These are phyloP conservation scores for Thyridium curvatum DNA, from an alignment of 2,329 filamentous ascomycete species.

Conservation along the genomic window DNA sequence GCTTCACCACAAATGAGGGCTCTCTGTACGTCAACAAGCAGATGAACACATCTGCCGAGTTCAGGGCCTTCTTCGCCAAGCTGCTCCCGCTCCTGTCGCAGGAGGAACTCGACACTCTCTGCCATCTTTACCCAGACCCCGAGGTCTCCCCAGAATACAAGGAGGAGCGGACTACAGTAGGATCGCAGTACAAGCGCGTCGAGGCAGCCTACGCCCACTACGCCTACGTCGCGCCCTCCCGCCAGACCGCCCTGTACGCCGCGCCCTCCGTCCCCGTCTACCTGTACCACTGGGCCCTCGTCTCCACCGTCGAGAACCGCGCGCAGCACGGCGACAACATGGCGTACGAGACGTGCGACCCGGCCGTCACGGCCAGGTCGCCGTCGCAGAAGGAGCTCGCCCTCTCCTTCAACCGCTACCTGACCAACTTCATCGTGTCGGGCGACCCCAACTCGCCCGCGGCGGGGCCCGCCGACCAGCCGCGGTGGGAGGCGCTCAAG, in stretches of 20 bases:
- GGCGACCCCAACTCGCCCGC: constrained; percentile 35
- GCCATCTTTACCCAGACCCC: constrained; percentile 33
- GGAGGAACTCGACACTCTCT: constrained; percentile 24
- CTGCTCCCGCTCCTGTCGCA: constrained; percentile 29
- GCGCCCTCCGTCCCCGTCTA: constrained; percentile 34
- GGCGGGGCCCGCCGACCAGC: constrained; percentile 19
- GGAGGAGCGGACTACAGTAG: constrained; percentile 32
- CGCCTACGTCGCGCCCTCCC: constrained; percentile 44
- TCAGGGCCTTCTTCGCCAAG: constrained; percentile 28
- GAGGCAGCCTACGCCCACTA: constrained; percentile 50
- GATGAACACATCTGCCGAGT: constrained; percentile 24
- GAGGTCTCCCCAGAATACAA: constrained; percentile 21
- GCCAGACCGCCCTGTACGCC: constrained; percentile 39
- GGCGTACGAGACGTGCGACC: constrained; percentile 37
- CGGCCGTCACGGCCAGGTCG: constrained; percentile 24
- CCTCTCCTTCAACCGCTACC: constrained; percentile 35
- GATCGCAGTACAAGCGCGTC: constrained; percentile 45
- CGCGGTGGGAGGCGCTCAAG: constrained; percentile 27
- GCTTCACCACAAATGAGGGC: constrained; percentile 36
- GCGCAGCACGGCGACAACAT: constrained; percentile 43
- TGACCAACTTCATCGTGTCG: constrained; percentile 39
- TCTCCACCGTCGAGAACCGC: constrained; percentile 32
- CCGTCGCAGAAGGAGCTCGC: constrained; percentile 32
- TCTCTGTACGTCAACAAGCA: constrained; percentile 31
- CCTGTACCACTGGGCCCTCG: constrained; percentile 48